Conservation (phyloP, 805 yeast genomes). For the Wickerhamiella azyma region DNA sequence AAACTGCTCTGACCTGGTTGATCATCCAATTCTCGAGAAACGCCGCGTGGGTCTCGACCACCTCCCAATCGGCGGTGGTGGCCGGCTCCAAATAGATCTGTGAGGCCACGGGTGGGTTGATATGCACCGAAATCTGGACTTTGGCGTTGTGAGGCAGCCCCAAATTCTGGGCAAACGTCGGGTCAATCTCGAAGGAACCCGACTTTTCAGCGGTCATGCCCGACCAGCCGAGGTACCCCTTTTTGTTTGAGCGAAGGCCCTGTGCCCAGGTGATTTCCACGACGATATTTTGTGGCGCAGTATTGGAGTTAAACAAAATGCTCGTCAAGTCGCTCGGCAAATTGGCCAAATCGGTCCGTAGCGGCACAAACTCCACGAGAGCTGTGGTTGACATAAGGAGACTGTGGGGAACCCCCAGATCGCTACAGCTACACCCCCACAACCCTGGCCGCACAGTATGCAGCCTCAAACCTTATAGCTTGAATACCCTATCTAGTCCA, state of each 20-base stretch:
- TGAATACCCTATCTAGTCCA: too few species aligned
- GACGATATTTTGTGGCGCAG: slow-evolving; percentile 43
- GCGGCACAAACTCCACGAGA: slow-evolving; percentile 25
- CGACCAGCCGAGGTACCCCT: slow-evolving; percentile 50
- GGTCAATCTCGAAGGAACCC: slow-evolving; percentile 45
- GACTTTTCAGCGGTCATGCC: slow-evolving; percentile 34
- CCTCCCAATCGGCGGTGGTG: slow-evolving; percentile 75
- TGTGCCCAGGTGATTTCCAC: slow-evolving; percentile 32
- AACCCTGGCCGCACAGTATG: too few species aligned
- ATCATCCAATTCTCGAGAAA: slow-evolving; percentile 60
- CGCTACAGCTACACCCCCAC: too few species aligned
- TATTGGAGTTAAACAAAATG: slow-evolving; percentile 36
- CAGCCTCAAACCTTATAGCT: too few species aligned
- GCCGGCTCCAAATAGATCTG: slow-evolving; percentile 68
- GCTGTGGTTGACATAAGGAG: slow-evolving; percentile 18
- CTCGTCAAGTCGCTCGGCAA: slow-evolving; percentile 38
- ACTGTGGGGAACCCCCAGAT: slow-evolving; percentile 1
- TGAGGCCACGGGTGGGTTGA: slow-evolving; percentile 38
- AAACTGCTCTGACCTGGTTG: slow-evolving; percentile 68
- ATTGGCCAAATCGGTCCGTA: slow-evolving; percentile 39
- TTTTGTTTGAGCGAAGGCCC: slow-evolving; percentile 16
- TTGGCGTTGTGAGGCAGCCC: slow-evolving; percentile 33
- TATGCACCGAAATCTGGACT: slow-evolving; percentile 34
- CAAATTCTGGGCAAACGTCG: slow-evolving; percentile 43
- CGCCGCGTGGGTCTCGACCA: slow-evolving; percentile 69